Percentiles rank a stretch among this genome's conserved stretches.
Conservation (phyloP, 495 filamentous ascomycete species). For the Hypoxylon lienhwacheense region DNA sequence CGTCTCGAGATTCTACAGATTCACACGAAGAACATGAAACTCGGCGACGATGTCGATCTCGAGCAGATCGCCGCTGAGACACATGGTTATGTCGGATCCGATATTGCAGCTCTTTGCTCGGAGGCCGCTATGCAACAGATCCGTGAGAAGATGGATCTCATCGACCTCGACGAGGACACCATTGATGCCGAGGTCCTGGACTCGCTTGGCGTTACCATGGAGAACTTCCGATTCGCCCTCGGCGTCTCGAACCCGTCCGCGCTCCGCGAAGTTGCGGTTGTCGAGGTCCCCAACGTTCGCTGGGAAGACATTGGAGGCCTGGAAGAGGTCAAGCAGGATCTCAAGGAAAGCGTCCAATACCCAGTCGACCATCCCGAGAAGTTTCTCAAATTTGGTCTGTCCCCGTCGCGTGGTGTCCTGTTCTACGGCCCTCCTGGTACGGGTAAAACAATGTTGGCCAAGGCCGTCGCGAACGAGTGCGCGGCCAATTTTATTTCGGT, state of each 20-base stretch:
- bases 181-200: slow-evolving; percentile 98
- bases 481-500: slow-evolving; percentile 99
- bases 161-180: slow-evolving; percentile 97
- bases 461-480: slow-evolving; percentile 99
- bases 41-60: slow-evolving; percentile 93
- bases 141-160: slow-evolving; percentile 99
- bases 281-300: slow-evolving; percentile 97
- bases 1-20: slow-evolving; percentile 98
- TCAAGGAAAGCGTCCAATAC: slow-evolving; percentile 98
- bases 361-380: slow-evolving; percentile 99
- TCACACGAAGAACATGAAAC: slow-evolving; percentile 99
- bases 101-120: slow-evolving; percentile 97
- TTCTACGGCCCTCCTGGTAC: slow-evolving; percentile 99
- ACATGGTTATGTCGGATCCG: slow-evolving; percentile 98
- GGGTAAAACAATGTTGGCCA: slow-evolving; percentile 99
- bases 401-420: slow-evolving; percentile 94
- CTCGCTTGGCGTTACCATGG: slow-evolving; percentile 97
- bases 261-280: slow-evolving; percentile 96
- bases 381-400: slow-evolving; percentile 99
- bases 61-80: slow-evolving; percentile 97
- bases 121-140: slow-evolving; percentile 99
- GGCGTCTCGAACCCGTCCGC: slow-evolving; percentile 98
- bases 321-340: slow-evolving; percentile 98
- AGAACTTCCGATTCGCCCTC: slow-evolving; percentile 98
- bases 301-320: slow-evolving; percentile 99